Conservation (phyloP, 495 filamentous ascomycete species). For the Aspergillus wentii region DNA sequence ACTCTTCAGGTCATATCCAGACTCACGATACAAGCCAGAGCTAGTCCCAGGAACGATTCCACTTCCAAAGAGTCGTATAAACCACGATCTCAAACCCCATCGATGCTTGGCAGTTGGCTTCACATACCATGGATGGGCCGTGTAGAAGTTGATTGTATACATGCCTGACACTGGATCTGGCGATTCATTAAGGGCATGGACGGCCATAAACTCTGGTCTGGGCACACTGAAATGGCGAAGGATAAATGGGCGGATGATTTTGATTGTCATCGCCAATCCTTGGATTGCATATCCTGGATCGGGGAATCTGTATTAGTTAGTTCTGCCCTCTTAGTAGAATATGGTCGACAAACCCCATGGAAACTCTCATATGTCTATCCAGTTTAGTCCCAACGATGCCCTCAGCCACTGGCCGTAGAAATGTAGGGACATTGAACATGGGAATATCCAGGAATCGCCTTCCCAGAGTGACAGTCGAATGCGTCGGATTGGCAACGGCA, state of each 20-base stretch:
- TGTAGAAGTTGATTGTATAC: conserved; percentile 3
- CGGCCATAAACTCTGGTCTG: conserved; percentile 18
- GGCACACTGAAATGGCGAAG: conserved; percentile 46
- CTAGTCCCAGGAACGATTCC: conserved; percentile 1
- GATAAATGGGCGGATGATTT: conserved; percentile 29
- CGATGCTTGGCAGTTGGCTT: conserved; percentile 7
- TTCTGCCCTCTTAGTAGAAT: no score
- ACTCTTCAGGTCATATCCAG: conserved; percentile 5
- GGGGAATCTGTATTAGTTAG: no score
- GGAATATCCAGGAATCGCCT: conserved; percentile 2
- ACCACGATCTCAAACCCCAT: conserved; percentile 7
- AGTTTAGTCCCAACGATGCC: conserved; percentile 1
- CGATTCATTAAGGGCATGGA: conserved; percentile 2
- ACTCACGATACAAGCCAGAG: not conserved
- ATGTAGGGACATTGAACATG: conserved; percentile 1
- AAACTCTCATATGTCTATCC: conserved; percentile 3
- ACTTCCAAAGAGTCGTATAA: conserved; percentile 6
- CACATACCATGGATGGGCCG: conserved; percentile 12
- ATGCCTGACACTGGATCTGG: conserved; percentile 2
- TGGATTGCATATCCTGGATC: not conserved
- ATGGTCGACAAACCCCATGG: conserved; percentile 4
- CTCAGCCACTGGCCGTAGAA: conserved; percentile 1
- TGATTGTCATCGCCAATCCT: not conserved
- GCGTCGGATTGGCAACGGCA: conserved; percentile 4
- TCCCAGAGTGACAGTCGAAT: conserved; percentile 1